Evolutionary conservation across 2,329 filamentous ascomycete species (phyloP), one percentile per base, ranked within the genome.

Genomic region (Fusarium sp.): DNA sequence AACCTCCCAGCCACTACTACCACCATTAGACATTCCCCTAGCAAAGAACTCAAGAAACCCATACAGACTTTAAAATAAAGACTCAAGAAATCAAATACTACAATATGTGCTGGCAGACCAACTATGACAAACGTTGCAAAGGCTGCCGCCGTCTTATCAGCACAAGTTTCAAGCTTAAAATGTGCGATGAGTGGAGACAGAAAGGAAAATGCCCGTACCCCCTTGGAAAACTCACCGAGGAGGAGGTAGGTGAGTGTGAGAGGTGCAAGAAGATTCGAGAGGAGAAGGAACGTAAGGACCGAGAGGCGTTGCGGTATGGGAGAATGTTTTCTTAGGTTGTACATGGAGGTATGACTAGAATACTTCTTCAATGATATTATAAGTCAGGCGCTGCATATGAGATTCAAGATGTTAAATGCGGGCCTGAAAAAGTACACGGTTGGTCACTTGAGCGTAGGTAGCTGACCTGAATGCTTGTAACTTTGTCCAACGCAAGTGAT

Each of bases 401-500:
- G 30, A 11, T 30, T 30, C 7, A 30, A 9, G 30, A 11, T 30
- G 10, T 30, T 30, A 8, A 30, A 9, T 30, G 9, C 4, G 30
- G 30, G 30, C 30, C 8, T 30, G 30, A 30, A 9, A 9, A 10
- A 30, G 30, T 11, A 3, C 30, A 30, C 5, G 8, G 30, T 30
- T 30, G 30, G 10, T 30, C 30, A 23, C 23, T 23, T 23, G 23
- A 23, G 23, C 5, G 23, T 4, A 23, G 23, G 23, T 23, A 23
- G 23, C 23, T 11, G 30, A 30, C 2, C 30, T 30, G 30, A 30
- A 30, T 30, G 30, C 30, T 11, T 30, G 10, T 30, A 30, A 30
- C 33, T 17, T 14, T 5, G 14, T 14, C 0, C 1, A 35, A 3
- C 14, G 3, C 3, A 14, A 6, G 8, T 2, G 13, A 7, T 17